A percentile compares a stretch with the other conserved stretches of the same genome.
phyloP scores from a whole-genome alignment of 768 basidiomycete genomes.

The Omphalotus guepiniiformis region DNA sequence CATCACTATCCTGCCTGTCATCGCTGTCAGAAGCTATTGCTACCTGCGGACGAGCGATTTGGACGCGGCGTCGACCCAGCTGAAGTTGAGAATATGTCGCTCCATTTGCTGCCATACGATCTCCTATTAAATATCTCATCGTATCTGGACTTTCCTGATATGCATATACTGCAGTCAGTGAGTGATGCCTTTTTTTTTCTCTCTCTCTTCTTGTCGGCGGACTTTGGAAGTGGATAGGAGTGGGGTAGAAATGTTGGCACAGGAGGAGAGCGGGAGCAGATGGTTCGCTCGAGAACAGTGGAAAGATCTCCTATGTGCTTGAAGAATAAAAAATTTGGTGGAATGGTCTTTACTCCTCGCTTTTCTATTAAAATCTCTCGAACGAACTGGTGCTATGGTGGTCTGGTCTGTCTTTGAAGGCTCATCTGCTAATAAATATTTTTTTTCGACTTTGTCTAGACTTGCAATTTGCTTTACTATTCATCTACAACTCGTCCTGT shows the following conservation, averaged over 20 bases:
- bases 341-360: no score
- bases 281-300: no score
- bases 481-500: conserved; percentile 40
- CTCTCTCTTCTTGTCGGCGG: neutral
- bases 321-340: no score
- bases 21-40: neutral
- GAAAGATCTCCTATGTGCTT: no score
- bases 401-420: conserved; percentile 2
- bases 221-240: neutral
- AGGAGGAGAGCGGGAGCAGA: no score
- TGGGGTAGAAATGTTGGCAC: no score
- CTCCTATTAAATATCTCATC: conserved; percentile 40
- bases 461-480: conserved; percentile 35
- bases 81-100: no score
- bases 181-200: conserved; percentile 3
- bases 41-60: neutral
- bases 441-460: conserved; percentile 22
- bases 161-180: conserved; percentile 22
- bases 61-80: neutral
- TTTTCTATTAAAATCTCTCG: no score
- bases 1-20: neutral
- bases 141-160: conserved; percentile 37
- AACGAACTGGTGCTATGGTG: no score
- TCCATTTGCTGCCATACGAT: conserved; percentile 40
- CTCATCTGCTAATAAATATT: no score